These are phyloP conservation scores for Barbatosphaeria neglecta DNA, from an alignment of 495 filamentous ascomycete species.

Conservation along the genomic window DNA sequence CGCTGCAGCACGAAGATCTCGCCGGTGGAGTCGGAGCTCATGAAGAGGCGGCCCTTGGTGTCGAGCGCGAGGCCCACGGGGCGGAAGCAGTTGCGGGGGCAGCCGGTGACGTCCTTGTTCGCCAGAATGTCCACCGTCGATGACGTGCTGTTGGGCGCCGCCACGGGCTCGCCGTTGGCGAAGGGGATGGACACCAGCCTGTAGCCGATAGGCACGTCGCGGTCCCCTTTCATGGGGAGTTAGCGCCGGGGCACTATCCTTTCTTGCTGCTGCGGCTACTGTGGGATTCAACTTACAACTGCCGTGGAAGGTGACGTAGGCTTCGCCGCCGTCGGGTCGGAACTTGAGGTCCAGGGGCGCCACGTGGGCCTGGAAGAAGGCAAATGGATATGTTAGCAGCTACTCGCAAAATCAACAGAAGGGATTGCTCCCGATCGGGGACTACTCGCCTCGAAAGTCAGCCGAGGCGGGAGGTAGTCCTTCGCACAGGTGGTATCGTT, in stretches of 20 bases:
- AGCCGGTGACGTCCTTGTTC: constrained; percentile 30
- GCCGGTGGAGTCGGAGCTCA: constrained; percentile 45
- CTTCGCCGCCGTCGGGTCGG: constrained; percentile 9
- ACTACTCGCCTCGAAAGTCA: constrained; percentile 32
- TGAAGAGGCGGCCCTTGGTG: constrained; percentile 33
- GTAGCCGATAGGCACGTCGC: constrained; percentile 42
- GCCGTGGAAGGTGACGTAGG: constrained; percentile 34
- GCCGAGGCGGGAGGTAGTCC: constrained; percentile 28
- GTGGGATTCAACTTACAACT: constrained; percentile 15
- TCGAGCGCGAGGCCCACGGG: constrained; percentile 46
- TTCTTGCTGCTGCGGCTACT: too few species aligned
- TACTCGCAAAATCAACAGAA: too few species aligned
- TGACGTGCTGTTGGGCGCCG: constrained; percentile 23
- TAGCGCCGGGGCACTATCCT: too few species aligned
- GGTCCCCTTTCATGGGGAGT: constrained; percentile 36
- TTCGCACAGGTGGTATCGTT: constrained; percentile 36
- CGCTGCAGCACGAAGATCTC: constrained; percentile 43
- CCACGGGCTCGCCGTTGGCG: constrained; percentile 28
- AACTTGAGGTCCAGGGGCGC: constrained; percentile 54
- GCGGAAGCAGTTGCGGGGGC: constrained; percentile 40
- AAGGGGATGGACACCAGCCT: constrained; percentile 38
- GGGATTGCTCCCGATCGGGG: background rate
- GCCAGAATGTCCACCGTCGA: constrained; percentile 37
- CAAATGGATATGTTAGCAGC: too few species aligned
- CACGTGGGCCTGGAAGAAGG: constrained; percentile 34